Conservation (phyloP, 768 basidiomycete species). For the Rhodotorula taiwanensis region DNA sequence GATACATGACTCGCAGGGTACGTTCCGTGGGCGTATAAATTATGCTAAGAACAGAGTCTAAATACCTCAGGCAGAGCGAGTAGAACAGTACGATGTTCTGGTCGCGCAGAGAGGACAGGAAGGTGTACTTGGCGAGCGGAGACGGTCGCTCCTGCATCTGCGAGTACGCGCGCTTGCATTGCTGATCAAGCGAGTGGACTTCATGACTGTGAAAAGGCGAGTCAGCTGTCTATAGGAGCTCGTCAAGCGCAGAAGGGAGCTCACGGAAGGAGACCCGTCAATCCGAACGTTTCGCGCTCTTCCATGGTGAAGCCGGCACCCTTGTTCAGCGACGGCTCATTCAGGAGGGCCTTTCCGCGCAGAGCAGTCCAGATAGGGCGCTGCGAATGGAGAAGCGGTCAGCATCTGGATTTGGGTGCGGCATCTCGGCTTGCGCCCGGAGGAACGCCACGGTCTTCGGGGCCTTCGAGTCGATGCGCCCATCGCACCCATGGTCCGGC, state of each 20-base stretch:
- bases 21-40: constrained; percentile 51
- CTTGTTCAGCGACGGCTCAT: constrained; percentile 43
- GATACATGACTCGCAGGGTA: no score
- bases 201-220: constrained; percentile 40
- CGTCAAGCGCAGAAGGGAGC: constrained; percentile 6
- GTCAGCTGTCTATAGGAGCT: no score
- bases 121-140: constrained; percentile 29
- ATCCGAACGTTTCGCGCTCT: constrained; percentile 65
- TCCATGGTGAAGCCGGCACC: constrained; percentile 65
- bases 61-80: constrained; percentile 55
- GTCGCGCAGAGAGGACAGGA: constrained; percentile 52
- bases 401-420: no score
- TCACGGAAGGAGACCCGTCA: constrained; percentile 47
- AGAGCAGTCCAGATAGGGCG: constrained; percentile 33
- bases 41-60: constrained; percentile 57
- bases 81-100: constrained; percentile 77
- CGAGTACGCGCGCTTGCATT: constrained; percentile 62
- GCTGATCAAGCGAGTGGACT: constrained; percentile 64
- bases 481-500: not conserved
- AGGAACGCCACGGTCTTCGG: no score
- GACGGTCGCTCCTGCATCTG: constrained; percentile 21
- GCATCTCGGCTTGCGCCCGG: no score
- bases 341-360: constrained; percentile 14
- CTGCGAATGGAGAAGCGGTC: not conserved
- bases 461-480: not conserved